These are phyloP conservation scores for Chaetoceros muelleri DNA, from an alignment of 108 stramenopile species.

Conservation along the genomic window DNA sequence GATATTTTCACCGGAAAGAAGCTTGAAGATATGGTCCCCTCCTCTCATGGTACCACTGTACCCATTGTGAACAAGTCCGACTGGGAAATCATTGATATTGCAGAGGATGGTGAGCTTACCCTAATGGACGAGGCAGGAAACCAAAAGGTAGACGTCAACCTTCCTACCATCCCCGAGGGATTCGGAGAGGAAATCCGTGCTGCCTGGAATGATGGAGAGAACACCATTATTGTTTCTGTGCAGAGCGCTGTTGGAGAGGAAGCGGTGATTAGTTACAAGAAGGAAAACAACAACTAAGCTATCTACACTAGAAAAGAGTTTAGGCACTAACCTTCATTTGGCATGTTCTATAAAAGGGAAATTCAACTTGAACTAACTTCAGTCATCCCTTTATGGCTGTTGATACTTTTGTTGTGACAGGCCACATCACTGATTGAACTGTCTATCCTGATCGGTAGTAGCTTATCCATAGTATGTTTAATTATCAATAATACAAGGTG, in stretches of 20 bases:
- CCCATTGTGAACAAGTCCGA: conserved; percentile 91
- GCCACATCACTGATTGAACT: too few relatives aligned
- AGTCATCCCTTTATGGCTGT: too few relatives aligned
- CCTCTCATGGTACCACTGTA: conserved; percentile 94
- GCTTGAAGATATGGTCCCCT: conserved; percentile 97
- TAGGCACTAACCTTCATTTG: too few relatives aligned
- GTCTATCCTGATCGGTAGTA: too few relatives aligned
- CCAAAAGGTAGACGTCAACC: conserved; percentile 95
- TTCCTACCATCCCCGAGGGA: conserved; percentile 81
- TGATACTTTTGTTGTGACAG: too few relatives aligned
- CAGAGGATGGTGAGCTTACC: conserved; percentile 90
- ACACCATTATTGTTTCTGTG: conserved; percentile 72
- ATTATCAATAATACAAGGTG: too few relatives aligned
- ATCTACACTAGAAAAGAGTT: too few relatives aligned
- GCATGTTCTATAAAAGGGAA: too few relatives aligned
- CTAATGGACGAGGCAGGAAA: conserved; percentile 97
- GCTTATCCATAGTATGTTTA: too few relatives aligned
- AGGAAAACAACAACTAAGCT: too few relatives aligned
- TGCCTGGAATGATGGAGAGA: conserved; percentile 89
- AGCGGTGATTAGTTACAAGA: conserved; percentile 85
- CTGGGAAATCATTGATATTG: conserved; percentile 97
- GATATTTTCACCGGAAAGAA: conserved; percentile 99
- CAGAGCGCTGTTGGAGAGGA: conserved; percentile 86
- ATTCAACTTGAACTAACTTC: too few relatives aligned
- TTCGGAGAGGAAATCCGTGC: conserved; percentile 91